phyloP scores from a whole-genome alignment of 306 rosid genomes.

The Vigna radiata region DNA sequence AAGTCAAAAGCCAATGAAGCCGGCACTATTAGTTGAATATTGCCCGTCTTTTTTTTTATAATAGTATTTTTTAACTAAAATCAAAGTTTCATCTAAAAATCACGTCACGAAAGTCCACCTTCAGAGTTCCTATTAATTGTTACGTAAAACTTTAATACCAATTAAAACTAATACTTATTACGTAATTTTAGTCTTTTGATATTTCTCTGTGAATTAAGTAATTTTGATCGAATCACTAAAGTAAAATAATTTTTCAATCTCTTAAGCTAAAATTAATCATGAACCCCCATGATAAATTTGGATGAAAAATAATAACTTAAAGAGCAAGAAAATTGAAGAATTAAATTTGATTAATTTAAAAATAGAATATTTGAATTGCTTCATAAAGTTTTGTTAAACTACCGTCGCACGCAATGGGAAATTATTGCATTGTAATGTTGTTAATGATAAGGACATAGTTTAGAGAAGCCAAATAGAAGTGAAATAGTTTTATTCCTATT shows the following conservation, averaged over 20 bases:
- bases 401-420: not conserved
- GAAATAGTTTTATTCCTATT: not conserved
- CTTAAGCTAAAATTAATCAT: too few species aligned
- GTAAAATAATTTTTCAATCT: too few species aligned
- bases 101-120: not conserved
- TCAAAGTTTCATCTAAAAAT: not conserved
- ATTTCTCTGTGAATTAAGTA: too few species aligned
- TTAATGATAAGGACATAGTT: too few species aligned
- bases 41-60: not conserved
- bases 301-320: too few species aligned
- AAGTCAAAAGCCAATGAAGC: slow-evolving; percentile 55
- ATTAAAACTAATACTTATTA: too few species aligned
- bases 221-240: too few species aligned
- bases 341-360: not conserved
- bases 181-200: too few species aligned
- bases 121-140: not conserved
- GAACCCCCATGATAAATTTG: too few species aligned
- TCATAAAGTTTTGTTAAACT: not conserved
- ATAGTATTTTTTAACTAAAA: not conserved
- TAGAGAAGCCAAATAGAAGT: too few species aligned
- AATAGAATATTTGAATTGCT: not conserved
- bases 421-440: too few species aligned
- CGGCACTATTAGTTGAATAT: not conserved
- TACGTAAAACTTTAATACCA: not conserved
- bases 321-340: not conserved